phyloP scores from a whole-genome alignment of 2,329 filamentous ascomycete genomes.

The Zymoseptoria crescenta region DNA sequence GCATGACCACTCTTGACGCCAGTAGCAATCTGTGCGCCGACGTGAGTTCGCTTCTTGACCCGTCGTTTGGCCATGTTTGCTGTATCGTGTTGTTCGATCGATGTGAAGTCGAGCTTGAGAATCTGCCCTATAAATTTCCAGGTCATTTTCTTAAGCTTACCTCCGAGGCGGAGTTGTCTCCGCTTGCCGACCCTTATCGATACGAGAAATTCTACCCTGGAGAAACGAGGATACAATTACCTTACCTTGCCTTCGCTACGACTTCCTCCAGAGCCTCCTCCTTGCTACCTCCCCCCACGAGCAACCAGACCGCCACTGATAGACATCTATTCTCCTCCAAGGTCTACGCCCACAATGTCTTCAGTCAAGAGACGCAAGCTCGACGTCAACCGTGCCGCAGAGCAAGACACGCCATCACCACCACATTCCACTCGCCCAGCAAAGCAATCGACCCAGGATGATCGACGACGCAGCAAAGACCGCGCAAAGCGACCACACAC shows the following conservation, averaged over 20 bases:
- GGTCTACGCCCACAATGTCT: conserved; percentile 27
- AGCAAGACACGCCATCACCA: conserved; percentile 1
- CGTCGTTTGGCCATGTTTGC: conserved; percentile 67
- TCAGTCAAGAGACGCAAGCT: conserved; percentile 39
- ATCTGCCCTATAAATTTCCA: background rate
- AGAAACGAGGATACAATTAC: background rate
- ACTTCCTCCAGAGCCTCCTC: background rate
- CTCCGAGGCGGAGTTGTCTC: background rate
- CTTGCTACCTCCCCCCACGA: background rate
- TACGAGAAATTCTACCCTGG: background rate
- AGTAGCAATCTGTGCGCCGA: conserved; percentile 56
- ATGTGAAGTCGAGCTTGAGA: background rate
- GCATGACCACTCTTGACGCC: conserved; percentile 39
- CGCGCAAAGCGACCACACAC: conserved; percentile 13
- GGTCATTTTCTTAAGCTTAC: background rate
- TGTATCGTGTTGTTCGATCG: background rate
- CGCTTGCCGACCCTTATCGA: background rate
- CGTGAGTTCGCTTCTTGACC: conserved; percentile 83
- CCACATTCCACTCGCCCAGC: background rate
- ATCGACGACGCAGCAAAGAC: background rate
- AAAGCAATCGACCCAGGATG: background rate
- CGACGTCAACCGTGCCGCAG: conserved; percentile 7
- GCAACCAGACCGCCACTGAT: background rate
- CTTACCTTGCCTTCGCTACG: background rate
- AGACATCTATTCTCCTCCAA: background rate